Evolutionary conservation across 805 yeast species (phyloP), one percentile per base, ranked within the genome.

Genomic region (Candida krabiensis): DNA sequence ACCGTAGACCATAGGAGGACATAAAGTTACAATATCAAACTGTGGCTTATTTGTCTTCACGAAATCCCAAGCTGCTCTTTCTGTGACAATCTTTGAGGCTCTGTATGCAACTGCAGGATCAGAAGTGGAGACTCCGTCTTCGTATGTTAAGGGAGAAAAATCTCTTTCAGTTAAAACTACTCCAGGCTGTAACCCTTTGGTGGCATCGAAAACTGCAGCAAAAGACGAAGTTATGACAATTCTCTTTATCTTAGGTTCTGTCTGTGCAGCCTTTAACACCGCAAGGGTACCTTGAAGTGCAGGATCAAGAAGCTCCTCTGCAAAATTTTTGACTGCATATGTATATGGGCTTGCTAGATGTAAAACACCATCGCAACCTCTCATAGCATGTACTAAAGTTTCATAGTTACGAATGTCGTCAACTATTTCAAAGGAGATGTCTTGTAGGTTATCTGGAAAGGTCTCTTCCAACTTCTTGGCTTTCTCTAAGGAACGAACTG

Each of bases 41-140:
- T 38, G 19, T 33, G 69, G 62, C 33, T 56, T 56, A 28, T 62
- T 58, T 19, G 56, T 44, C 15, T 67, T 50, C 34, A 74, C 63
- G 13, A 65, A 70, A 3, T 75, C 70, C 82, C 87, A 79, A 3
- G 83, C 84, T 1, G 76, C 70, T 34, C 62, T 58, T 53, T 82
- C 87, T 13, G 85, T 83, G 43, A 72, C 70, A 27, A 73, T 76
- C 58, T 79, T 79, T n/a, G 84, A 77, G 4, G 77, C 86, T 38
- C 70, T 48, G 56, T 79, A 79, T 2, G 80, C 83, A 30, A 42
- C 41, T 14, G 54, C 47, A 2, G 67, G 59, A 46, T 71, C 68
- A 28, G 58, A 52, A 5, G 57, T 49, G 16, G 40, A 46, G 37
- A 69, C 67, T 9, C 71, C 64, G 40, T 69, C 69, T 35, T 73